phyloP scores from a whole-genome alignment of 176 grass and related monocot genomes.

The Cenchrus fungigraminus region DNA sequence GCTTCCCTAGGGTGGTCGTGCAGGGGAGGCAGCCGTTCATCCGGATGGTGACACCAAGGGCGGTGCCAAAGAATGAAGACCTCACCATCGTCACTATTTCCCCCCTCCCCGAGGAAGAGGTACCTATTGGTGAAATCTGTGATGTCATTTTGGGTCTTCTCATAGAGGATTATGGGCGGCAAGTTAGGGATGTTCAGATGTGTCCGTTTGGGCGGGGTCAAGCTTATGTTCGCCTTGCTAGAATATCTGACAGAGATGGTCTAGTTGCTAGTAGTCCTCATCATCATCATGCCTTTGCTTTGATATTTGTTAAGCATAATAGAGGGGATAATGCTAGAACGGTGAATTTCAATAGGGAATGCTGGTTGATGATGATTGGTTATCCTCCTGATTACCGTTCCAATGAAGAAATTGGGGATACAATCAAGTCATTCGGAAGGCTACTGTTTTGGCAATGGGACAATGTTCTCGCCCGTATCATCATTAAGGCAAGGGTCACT shows the following conservation, averaged over 20 bases:
- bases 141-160: too few species aligned
- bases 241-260: neutral
- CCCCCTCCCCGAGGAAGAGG: too few species aligned
- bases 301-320: neutral
- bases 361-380: neutral
- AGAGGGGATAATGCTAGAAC: neutral
- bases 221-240: neutral
- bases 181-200: too few species aligned
- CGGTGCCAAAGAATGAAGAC: too few species aligned
- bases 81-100: too few species aligned
- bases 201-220: too few species aligned
- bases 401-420: neutral
- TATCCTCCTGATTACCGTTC: neutral
- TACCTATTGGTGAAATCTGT: too few species aligned
- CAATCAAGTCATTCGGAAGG: neutral
- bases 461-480: neutral
- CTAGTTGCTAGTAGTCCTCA: neutral
- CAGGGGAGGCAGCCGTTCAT: too few species aligned
- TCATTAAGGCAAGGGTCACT: neutral
- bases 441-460: neutral
- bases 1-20: too few species aligned
- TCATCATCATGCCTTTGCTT: rapidly evolving
- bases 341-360: neutral
- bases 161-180: too few species aligned
- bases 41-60: too few species aligned